These are phyloP conservation scores for Trichoderma erinaceum DNA, from an alignment of 495 filamentous ascomycete species.

Conservation along the genomic window DNA sequence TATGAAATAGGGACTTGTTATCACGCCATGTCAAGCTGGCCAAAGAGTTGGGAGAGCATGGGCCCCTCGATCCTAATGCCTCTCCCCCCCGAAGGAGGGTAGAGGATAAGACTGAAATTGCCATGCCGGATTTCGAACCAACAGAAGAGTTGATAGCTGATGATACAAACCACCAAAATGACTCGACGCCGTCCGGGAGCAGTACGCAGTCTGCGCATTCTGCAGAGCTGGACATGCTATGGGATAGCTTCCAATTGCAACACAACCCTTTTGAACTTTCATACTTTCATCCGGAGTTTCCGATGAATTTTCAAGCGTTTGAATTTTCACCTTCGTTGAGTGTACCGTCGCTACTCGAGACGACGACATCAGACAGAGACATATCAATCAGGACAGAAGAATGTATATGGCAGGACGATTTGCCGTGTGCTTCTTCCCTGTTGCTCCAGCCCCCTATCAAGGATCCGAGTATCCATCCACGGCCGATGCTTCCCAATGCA, in stretches of 20 bases:
- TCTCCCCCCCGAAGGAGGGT: background rate
- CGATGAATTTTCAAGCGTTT: background rate
- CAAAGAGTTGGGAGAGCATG: background rate
- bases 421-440: background rate
- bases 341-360: background rate
- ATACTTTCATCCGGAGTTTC: constrained; percentile 1
- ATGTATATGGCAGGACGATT: background rate
- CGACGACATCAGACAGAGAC: background rate
- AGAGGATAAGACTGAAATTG: background rate
- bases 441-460: background rate
- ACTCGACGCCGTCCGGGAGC: background rate
- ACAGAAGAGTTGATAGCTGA: background rate
- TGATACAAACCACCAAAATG: background rate
- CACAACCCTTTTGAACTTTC: constrained; percentile 7
- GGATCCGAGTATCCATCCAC: background rate
- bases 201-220: background rate
- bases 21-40: constrained; percentile 8
- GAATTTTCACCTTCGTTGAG: background rate
- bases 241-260: constrained; percentile 1
- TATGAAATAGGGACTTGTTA: background rate
- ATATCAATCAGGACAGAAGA: background rate
- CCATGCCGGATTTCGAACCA: background rate
- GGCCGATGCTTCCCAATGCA: background rate
- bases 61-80: background rate
- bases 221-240: background rate